Base-by-base conservation (phyloP, 257 asterid genomes). In the Nicotiana attenuata region DNA sequence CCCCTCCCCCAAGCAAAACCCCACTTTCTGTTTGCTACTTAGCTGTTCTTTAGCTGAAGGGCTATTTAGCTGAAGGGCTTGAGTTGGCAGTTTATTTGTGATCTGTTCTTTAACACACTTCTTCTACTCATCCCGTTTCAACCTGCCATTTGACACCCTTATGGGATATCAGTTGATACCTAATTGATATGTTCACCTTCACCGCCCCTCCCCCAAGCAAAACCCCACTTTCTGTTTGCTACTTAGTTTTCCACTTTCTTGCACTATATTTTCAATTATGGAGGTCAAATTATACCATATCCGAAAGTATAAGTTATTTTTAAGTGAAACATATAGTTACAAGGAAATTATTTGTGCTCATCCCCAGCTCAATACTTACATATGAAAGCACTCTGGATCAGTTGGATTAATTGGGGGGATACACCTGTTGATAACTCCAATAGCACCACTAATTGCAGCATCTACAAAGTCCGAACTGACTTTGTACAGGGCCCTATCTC, bases 331-430 rank as follows among this genome's bases (percentile, higher is more conserved):
- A 73, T 38, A 41, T 20, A 7, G 63, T 14, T 60, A 24, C 5
- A 19, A 13, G 20, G 59, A 64, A 59, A 75, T 80, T 64, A 24
- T 14, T 55, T 20, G 79, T 73, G 41, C 38, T 73, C 22, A 24
- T 73, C 61, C 24, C 38, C 24, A 14, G 41, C 61, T 47, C 41
- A 47, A 47, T 14, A 89, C 97, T 89, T 86, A 95, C 99, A 95
- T 95, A 85, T 93, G 99, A 87, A 92, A 93, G 91, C 97, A 93
- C 86, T 92, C 98, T 71, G 99, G 99, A 88, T 95, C 99, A 26
- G 99, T 92, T 84, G 99, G 99, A 91, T 95, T 95, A 84, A 95
- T 93, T 64, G 99, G 97, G 26, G 97, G 97, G 77, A 95, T 95
- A 87, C 98, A 93, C 91, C 97, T 90, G 87, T 86, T 92, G 78